Conservation (phyloP, 129 eudicot genomes). For the Pseudognaphalium luteoalbum region DNA sequence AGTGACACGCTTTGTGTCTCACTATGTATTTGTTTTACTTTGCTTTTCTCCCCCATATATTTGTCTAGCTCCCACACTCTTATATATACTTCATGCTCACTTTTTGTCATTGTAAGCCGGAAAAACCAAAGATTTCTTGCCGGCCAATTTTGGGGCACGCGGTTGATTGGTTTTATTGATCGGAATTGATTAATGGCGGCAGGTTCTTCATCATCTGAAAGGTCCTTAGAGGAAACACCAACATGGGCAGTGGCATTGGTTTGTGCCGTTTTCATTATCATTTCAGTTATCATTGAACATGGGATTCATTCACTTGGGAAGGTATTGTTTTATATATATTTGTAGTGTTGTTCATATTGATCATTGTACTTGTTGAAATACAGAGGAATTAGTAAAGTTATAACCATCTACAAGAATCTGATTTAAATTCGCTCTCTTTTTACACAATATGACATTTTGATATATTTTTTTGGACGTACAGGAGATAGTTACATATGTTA, state of each 20-base stretch:
- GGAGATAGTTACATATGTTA: too few species aligned
- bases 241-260: slow-evolving; percentile 90
- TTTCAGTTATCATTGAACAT: slow-evolving; percentile 64
- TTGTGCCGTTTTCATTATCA: slow-evolving; percentile 64
- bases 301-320: slow-evolving; percentile 65
- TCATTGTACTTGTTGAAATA: too few species aligned
- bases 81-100: background rate
- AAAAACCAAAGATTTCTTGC: slow-evolving; percentile 22
- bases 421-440: background rate
- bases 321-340: slow-evolving; percentile 26
- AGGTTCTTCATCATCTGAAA: slow-evolving; percentile 41
- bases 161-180: background rate
- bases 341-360: background rate
- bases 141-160: background rate
- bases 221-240: slow-evolving; percentile 66
- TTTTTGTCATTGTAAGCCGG: slow-evolving; percentile 19
- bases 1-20: slow-evolving; percentile 31
- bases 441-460: background rate
- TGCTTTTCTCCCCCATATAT: slow-evolving; percentile 40
- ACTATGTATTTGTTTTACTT: slow-evolving; percentile 18
- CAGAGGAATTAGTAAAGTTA: too few species aligned
- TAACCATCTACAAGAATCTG: too few species aligned
- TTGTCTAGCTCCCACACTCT: slow-evolving; percentile 11
- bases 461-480: background rate
- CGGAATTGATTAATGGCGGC: slow-evolving; percentile 43